Percentiles rank a stretch among this genome's conserved stretches.
Conservation (phyloP, 305 asterid genomes). For the Petunia hybrid region DNA sequence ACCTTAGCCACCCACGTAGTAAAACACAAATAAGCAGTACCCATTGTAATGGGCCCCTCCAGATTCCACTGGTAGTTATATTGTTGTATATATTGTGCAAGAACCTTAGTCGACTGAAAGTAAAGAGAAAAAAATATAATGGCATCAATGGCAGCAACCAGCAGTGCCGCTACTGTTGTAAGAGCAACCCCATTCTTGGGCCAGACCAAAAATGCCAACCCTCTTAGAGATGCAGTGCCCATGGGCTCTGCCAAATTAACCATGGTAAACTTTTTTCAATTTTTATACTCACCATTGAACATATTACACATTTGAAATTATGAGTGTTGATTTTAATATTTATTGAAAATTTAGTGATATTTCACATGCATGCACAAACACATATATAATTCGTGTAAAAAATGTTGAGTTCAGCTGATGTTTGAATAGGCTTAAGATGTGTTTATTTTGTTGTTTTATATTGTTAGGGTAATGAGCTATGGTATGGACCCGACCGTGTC, state of each 20-base stretch:
- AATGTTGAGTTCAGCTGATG: background rate
- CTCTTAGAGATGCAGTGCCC: constrained; percentile 68
- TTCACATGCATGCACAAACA: background rate
- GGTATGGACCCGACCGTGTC: constrained; percentile 86
- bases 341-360: too few species aligned
- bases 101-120: constrained; percentile 8
- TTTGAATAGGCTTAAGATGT: background rate
- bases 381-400: background rate
- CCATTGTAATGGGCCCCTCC: background rate
- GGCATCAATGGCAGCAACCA: constrained; percentile 64
- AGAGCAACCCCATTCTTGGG: constrained; percentile 82
- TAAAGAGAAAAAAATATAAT: constrained; percentile 31
- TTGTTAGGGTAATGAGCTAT: constrained; percentile 58
- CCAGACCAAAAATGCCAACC: constrained; percentile 62
- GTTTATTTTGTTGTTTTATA: background rate
- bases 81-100: constrained; percentile 8
- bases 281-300: background rate
- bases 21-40: constrained; percentile 35
- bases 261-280: constrained; percentile 50
- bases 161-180: constrained; percentile 63
- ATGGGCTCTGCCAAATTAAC: constrained; percentile 63
- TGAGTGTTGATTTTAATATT: too few species aligned
- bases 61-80: constrained; percentile 7
- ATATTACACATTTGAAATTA: too few species aligned
- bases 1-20: constrained; percentile 47